Evolutionary conservation across 768 basidiomycete genomes (phyloP), one percentile per base, ranked within the genome.

Genomic region (Hygrocybe punicea): DNA sequence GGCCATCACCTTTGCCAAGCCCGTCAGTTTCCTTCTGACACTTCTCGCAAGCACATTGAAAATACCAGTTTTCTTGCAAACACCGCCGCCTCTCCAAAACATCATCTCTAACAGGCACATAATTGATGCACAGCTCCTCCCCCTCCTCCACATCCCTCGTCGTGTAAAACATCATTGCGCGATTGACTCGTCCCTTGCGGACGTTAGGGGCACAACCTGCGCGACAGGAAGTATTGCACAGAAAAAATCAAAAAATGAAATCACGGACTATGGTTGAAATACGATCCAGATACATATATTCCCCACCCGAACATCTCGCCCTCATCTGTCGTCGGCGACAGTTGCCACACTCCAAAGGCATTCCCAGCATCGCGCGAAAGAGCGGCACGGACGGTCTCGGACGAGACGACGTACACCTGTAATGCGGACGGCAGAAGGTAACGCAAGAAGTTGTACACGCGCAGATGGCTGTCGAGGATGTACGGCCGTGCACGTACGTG

Each of bases 311-410:
- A 65, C 84, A 86, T 83, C 67, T 84, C 84, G 49, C 75, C 75
- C 44, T 71, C 79, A 17, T 73, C 75, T 10, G 9, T 13, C 58
- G 71, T 70, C 55, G 68, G 68, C 29, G 68, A 74, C 71, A 66
- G 79, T 58, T 87, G 84, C 82, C 83, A 87, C 46, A 88, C 78
- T 14, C 86, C 86, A 58, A 88, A 87, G 7, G 83, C 78, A 59
- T 87, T 87, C 19, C 85, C 85, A 21, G 80, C 77, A 58, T 87
- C 85, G 11, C 85, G 78, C 14, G 77, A 77, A 16, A 87, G 70
- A 9, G 85, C 69, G 1, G 73, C 77, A n/a, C 85, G 80, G 33
- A 83, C 74, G 40, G 70, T 72, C n/a, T 69, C 66, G 8, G 76
- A 75, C 9, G 72, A 76, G 19, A 73, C 63, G 4, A 80, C 64